Evolutionary conservation across 1,284 basidiomycete genomes (phyloP).

Genomic region (Heterobasidion annosum): DNA sequence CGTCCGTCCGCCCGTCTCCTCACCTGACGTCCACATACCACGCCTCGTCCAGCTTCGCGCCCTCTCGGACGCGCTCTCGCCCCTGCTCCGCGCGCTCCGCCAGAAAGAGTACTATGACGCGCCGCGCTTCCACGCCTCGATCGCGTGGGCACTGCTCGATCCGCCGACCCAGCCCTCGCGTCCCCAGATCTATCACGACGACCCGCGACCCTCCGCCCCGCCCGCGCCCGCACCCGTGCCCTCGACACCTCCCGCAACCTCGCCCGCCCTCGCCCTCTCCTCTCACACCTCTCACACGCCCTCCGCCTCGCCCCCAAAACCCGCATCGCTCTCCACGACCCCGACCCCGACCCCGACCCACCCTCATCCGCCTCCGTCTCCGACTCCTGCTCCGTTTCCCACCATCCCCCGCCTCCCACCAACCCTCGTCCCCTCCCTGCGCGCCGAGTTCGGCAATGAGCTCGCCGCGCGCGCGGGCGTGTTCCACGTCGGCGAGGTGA

Average conservation of each 20-base stretch:
- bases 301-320: background rate
- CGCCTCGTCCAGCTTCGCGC: slow-evolving; percentile 34
- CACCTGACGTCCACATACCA: background rate
- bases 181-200: background rate
- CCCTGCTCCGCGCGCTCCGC: slow-evolving; percentile 44
- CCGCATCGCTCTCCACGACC: background rate
- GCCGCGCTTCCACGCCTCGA: slow-evolving; percentile 74
- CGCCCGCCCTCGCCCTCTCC: background rate
- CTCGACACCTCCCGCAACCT: no score
- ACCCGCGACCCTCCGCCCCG: no score
- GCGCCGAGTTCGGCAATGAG: slow-evolving; percentile 30
- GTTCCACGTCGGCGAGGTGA: slow-evolving; percentile 45
- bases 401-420: slow-evolving; percentile 45
- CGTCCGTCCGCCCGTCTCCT: background rate
- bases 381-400: slow-evolving; percentile 29
- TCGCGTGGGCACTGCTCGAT: slow-evolving; percentile 67
- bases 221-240: no score
- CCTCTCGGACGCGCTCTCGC: slow-evolving; percentile 42
- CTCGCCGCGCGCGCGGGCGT: slow-evolving; percentile 34
- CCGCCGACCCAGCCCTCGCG: background rate
- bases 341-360: no score
- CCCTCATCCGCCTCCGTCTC: no score
- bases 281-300: background rate
- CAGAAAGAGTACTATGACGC: slow-evolving; percentile 66
- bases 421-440: slow-evolving; percentile 36